These are phyloP conservation scores for Paecilomyces fulvus DNA, from an alignment of 2,329 filamentous ascomycete genomes.

Conservation along the genomic window DNA sequence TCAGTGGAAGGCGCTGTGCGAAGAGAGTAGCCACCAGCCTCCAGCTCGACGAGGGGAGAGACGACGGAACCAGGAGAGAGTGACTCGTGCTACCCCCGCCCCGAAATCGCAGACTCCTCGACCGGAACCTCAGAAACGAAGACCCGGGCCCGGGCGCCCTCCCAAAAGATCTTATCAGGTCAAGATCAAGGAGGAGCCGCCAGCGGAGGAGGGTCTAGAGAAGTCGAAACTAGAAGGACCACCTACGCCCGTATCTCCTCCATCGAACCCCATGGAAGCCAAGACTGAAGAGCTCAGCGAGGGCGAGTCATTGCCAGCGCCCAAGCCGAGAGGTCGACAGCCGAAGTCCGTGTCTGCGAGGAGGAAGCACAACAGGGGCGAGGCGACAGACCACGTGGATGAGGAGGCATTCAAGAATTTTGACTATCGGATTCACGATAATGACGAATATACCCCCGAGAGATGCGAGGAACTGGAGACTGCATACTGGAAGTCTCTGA, in stretches of 20 bases:
- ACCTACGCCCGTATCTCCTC: constrained; percentile 47
- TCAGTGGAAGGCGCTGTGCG: constrained; percentile 88
- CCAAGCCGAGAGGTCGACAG: constrained; percentile 46
- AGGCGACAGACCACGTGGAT: constrained; percentile 70
- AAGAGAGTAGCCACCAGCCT: constrained; percentile 92
- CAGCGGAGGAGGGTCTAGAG: constrained; percentile 26
- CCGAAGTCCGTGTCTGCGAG: constrained; percentile 73
- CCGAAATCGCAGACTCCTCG: constrained; percentile 25
- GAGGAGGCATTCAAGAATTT: constrained; percentile 86
- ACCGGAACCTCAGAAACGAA: constrained; percentile 39
- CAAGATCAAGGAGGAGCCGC: constrained; percentile 31
- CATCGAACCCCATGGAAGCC: constrained; percentile 43
- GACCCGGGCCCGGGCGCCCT: constrained; percentile 27
- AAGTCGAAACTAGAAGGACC: constrained; percentile 38
- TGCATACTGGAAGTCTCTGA: constrained; percentile 94
- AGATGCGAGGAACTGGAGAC: constrained; percentile 91
- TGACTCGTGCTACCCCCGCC: constrained; percentile 28
- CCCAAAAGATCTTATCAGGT: constrained; percentile 29
- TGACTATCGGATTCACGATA: constrained; percentile 74
- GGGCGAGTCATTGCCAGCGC: constrained; percentile 32
- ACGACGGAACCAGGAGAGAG: constrained; percentile 42
- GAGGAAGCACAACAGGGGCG: constrained; percentile 74
- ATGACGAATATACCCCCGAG: constrained; percentile 82
- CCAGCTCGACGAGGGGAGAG: constrained; percentile 71
- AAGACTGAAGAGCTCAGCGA: constrained; percentile 49